Evolutionary conservation across 345 rosid genomes (phyloP).

Genomic region (Hevea brasiliensis): DNA sequence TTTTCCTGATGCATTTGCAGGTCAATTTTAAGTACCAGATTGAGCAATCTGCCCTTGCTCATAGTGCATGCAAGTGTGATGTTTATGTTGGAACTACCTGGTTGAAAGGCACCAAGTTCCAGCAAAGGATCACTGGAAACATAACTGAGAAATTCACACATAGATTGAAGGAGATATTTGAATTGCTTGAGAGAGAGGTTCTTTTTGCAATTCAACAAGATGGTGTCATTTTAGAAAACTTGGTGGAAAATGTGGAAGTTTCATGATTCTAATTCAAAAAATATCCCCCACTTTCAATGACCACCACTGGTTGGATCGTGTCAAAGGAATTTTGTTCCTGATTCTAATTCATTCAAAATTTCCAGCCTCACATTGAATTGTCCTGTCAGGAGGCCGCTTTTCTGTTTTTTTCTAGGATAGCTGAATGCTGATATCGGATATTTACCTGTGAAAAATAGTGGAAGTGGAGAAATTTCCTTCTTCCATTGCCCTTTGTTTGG

Average conservation of each 20-base stretch:
- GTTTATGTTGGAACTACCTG: slow-evolving; percentile 55
- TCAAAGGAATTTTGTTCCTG: too few relatives aligned
- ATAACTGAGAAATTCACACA: slow-evolving; percentile 55
- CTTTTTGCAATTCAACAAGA: slow-evolving; percentile 26
- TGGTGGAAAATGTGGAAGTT: neutral
- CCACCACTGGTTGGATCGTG: too few relatives aligned
- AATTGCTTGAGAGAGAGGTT: slow-evolving; percentile 55
- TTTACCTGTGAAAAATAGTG: too few relatives aligned
- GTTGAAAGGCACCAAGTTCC: slow-evolving; percentile 70
- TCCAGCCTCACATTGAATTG: too few relatives aligned
- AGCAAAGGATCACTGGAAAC: slow-evolving; percentile 65
- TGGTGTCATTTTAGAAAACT: slow-evolving; percentile 6
- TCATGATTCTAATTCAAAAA: too few relatives aligned
- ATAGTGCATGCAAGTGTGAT: slow-evolving; percentile 57
- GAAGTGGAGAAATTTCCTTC: too few relatives aligned
- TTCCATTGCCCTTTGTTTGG: too few relatives aligned
- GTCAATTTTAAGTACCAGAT: slow-evolving; percentile 58
- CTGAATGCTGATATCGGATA: too few relatives aligned
- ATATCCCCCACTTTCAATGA: too few relatives aligned
- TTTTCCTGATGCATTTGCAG: slow-evolving; percentile 19
- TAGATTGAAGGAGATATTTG: slow-evolving; percentile 55
- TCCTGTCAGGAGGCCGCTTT: too few relatives aligned
- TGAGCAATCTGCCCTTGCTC: slow-evolving; percentile 42
- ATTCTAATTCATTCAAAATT: too few relatives aligned
- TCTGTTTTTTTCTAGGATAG: too few relatives aligned